phyloP scores from a whole-genome alignment of 1,284 basidiomycete genomes.

The Puccinia brachypodii region DNA sequence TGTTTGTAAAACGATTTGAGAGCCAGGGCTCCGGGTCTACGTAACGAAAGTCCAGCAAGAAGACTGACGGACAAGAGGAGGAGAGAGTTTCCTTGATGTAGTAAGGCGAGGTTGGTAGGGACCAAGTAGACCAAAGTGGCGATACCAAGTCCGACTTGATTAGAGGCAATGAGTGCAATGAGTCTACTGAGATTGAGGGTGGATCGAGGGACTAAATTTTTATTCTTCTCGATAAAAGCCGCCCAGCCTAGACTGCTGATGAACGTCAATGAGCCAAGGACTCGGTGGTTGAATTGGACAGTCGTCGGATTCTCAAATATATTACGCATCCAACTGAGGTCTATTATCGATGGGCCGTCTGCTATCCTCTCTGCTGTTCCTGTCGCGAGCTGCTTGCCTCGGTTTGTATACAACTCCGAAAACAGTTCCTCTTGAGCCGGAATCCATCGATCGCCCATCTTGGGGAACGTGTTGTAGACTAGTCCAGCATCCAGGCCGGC shows the following conservation, averaged over 20 bases:
- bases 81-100: conserved; percentile 93
- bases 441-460: conserved; percentile 84
- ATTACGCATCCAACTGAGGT: conserved; percentile 75
- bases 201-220: conserved; percentile 67
- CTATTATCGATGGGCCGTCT: conserved; percentile 64
- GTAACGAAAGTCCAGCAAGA: conserved; percentile 71
- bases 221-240: conserved; percentile 63
- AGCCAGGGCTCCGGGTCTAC: conserved; percentile 72
- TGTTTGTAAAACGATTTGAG: conserved; percentile 30
- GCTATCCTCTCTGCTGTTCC: conserved; percentile 61
- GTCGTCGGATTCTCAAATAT: conserved; percentile 96
- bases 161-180: conserved; percentile 77
- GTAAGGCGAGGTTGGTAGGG: conserved; percentile 83
- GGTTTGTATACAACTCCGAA: conserved; percentile 51
- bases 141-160: conserved; percentile 87
- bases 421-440: conserved; percentile 84
- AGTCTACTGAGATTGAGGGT: conserved; percentile 67
- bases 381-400: conserved; percentile 67
- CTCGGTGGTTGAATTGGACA: conserved; percentile 92
- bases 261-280: conserved; percentile 77
- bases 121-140: conserved; percentile 91
- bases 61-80: conserved; percentile 81
- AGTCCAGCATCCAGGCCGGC: conserved; percentile 96
- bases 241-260: conserved; percentile 69
- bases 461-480: conserved; percentile 95